Base-by-base conservation (phyloP, 768 basidiomycete species). In the Kwoniella sp. region DNA sequence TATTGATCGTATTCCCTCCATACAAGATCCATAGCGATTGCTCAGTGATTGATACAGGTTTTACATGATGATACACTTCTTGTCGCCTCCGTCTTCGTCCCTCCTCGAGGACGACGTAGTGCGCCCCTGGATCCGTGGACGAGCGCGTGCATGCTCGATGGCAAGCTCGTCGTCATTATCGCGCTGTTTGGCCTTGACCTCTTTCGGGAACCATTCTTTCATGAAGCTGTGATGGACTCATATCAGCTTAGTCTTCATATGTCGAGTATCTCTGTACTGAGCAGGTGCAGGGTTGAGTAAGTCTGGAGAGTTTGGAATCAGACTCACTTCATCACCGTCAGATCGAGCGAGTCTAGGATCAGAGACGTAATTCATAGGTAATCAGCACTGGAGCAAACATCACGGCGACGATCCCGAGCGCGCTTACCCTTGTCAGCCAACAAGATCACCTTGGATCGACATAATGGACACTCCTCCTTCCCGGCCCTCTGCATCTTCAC, bases 401-500 rank as follows among this genome's bases (percentile, higher is more conserved):
- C 25, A 2, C 23, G 57, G 1, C 11, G 31, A n/a, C 29, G 3
- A 20, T 7, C 17, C 28, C 63, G 17, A 28, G 7, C 8, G 5
- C 22, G 83, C 90, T 81, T 69, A 93, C 92, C 83, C 74, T 87
- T 84, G 74, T 91, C 86, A 7, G 94, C 94, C 17, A 83, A 82
- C 50, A 93, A 75, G 5, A 96, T 92, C 7, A 87, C 88, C 0
- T 87, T 86, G 0, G 89, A 85, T 17, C 93, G 85, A 75, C 93
- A 97, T 79, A 93, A 85, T 0, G 93, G 93, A 80, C 93, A 97
- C 67, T 87, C 83, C 2, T 82, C 85, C 72, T 88, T 85, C 0
- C 87, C 86, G 9, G 89, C 84, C 74, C 88, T 90, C 82, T 97
- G 93, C 87, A 97, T 89, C 82, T 95, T 94, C 50, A 91, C 91